These are phyloP conservation scores for Psilocybe mexicana DNA, from an alignment of 1,284 basidiomycete species.

Conservation along the genomic window DNA sequence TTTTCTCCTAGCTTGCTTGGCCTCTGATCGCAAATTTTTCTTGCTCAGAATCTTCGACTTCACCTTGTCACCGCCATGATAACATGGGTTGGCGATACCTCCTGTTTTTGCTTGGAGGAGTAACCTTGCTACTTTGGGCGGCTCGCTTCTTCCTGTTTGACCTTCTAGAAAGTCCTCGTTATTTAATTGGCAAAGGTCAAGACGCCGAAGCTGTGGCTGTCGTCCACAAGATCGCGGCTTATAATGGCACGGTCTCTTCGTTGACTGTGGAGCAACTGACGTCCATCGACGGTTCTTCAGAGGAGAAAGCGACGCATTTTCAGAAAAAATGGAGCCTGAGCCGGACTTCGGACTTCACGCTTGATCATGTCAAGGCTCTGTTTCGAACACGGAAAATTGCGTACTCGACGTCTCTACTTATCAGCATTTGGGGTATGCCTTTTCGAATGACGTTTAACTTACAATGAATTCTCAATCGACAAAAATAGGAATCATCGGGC, in stretches of 20 bases:
- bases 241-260: conserved; percentile 54
- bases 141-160: conserved; percentile 74
- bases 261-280: conserved; percentile 52
- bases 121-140: conserved; percentile 64
- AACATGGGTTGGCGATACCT: conserved; percentile 78
- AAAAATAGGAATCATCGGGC: conserved; percentile 60
- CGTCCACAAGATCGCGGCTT: conserved; percentile 66
- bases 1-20: conserved; percentile 53
- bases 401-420: conserved; percentile 57
- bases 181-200: conserved; percentile 68
- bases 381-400: conserved; percentile 64
- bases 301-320: conserved; percentile 27
- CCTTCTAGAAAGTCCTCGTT: conserved; percentile 77
- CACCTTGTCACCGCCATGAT: conserved; percentile 41
- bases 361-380: conserved; percentile 51
- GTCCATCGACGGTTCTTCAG: neutral
- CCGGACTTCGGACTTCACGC: conserved; percentile 45
- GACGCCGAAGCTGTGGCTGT: conserved; percentile 74
- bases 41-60: conserved; percentile 39
- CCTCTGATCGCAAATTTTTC: conserved; percentile 65
- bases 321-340: conserved; percentile 29
- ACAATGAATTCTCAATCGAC: neutral
- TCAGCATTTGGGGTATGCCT: conserved; percentile 54
- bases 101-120: conserved; percentile 59
- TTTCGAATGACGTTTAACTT: no score